These are phyloP conservation scores for Paralagenidium karlingii DNA, from an alignment of 352 stramenopile species.

Conservation along the genomic window DNA sequence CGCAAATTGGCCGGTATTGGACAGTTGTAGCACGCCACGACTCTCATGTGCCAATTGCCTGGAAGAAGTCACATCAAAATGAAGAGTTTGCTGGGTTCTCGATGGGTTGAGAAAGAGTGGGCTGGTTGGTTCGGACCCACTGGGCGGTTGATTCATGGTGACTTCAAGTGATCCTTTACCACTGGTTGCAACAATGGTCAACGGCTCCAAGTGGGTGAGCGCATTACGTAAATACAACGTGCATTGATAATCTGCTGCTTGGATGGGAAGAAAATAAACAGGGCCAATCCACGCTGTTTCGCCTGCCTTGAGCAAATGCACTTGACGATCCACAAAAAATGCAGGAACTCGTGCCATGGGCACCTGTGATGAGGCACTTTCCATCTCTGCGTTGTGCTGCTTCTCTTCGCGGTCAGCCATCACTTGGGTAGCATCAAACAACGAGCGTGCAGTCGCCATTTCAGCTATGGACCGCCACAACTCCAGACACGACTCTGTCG, in stretches of 20 bases:
- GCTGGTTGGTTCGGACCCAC: background rate
- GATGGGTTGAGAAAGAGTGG: background rate
- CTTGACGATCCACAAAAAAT: too few species aligned
- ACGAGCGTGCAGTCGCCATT: constrained; percentile 5
- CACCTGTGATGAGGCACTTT: constrained; percentile 8
- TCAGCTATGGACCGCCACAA: constrained; percentile 15
- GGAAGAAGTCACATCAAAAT: constrained; percentile 10
- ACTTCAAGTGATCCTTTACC: constrained; percentile 21
- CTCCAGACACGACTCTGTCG: too few species aligned
- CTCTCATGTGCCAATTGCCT: too few species aligned
- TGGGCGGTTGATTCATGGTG: constrained; percentile 1
- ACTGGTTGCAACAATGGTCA: constrained; percentile 21
- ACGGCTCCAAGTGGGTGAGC: constrained; percentile 47
- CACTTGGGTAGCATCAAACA: constrained; percentile 23
- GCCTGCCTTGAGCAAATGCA: too few species aligned
- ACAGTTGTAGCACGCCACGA: too few species aligned
- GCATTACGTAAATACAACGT: constrained; percentile 42
- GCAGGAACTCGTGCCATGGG: too few species aligned
- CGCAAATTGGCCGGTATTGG: too few species aligned
- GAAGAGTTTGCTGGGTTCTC: constrained; percentile 6
- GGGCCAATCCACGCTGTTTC: constrained; percentile 22
- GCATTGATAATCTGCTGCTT: constrained; percentile 12
- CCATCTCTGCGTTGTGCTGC: too few species aligned
- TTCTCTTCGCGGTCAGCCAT: constrained; percentile 11
- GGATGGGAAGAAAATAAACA: constrained; percentile 47